Conservation (phyloP, 2,329 filamentous ascomycete species). For the Zasmidium citrigriseum region DNA sequence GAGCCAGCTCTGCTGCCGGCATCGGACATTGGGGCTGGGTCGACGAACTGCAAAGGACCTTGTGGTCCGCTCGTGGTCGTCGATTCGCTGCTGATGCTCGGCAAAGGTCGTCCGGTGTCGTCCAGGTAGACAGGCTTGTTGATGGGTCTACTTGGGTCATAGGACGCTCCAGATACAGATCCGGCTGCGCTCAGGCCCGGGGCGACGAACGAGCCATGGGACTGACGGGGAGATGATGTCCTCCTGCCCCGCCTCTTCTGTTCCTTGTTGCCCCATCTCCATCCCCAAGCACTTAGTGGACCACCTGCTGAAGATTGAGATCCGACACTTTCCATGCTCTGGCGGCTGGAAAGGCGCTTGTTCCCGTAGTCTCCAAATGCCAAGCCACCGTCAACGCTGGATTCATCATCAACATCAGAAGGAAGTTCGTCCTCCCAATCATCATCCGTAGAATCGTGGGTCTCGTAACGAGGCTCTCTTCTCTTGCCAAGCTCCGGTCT, state of each 20-base stretch:
- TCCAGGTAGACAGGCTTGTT: conserved; percentile 21
- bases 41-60: conserved; percentile 62
- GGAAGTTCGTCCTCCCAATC: conserved; percentile 58
- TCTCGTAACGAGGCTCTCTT: conserved; percentile 20
- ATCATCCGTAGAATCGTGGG: conserved; percentile 49
- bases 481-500: conserved; percentile 29
- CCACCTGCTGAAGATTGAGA: conserved; percentile 53
- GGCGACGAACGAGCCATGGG: conserved; percentile 38
- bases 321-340: conserved; percentile 54
- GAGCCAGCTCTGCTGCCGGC: conserved; percentile 60
- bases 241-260: conserved; percentile 42
- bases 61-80: conserved; percentile 48
- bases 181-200: conserved; percentile 40
- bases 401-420: conserved; percentile 57
- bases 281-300: conserved; percentile 54
- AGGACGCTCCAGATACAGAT: conserved; percentile 45
- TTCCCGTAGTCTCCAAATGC: conserved; percentile 58
- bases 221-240: conserved; percentile 14
- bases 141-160: conserved; percentile 38
- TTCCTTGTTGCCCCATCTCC: conserved; percentile 58
- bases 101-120: conserved; percentile 47
- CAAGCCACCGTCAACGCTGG: conserved; percentile 58
- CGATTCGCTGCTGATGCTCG: conserved; percentile 16
- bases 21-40: conserved; percentile 67
- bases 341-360: conserved; percentile 37